Conservation (phyloP, 768 basidiomycete genomes). For the Hortiboletus flavorubellus region DNA sequence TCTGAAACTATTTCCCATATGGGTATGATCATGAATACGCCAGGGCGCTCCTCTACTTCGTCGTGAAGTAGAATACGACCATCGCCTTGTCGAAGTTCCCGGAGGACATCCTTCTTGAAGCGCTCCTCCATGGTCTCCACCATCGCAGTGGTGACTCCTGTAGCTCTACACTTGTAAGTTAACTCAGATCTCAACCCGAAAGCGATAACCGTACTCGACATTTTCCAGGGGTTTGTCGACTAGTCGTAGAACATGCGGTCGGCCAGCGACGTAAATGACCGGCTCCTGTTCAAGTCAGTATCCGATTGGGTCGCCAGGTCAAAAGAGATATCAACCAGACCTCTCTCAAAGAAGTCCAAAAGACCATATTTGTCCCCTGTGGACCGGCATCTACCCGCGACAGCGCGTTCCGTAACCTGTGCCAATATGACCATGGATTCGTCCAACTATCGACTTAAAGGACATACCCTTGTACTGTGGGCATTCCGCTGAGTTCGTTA, state of each 20-base stretch:
- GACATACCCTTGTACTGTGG: slow-evolving; percentile 71
- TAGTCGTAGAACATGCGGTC: slow-evolving; percentile 87
- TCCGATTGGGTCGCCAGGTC: background rate
- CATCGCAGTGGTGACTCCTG: slow-evolving; percentile 84
- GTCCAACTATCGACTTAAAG: background rate
- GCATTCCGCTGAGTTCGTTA: slow-evolving; percentile 74
- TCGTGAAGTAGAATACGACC: slow-evolving; percentile 92
- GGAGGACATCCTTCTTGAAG: slow-evolving; percentile 84
- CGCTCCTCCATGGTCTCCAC: slow-evolving; percentile 90
- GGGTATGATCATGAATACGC: slow-evolving; percentile 86
- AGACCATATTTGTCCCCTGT: slow-evolving; percentile 68
- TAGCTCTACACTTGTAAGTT: slow-evolving; percentile 54
- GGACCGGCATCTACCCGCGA: slow-evolving; percentile 77
- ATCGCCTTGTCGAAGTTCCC: slow-evolving; percentile 63
- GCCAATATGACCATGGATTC: background rate
- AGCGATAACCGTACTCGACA: slow-evolving; percentile 64
- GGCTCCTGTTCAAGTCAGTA: slow-evolving; percentile 60
- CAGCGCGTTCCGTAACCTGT: slow-evolving; percentile 74
- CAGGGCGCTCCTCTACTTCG: slow-evolving; percentile 91
- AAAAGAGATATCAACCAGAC: slow-evolving; percentile 37
- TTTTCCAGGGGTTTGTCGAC: slow-evolving; percentile 89
- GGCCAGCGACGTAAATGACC: slow-evolving; percentile 83
- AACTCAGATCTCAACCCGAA: background rate
- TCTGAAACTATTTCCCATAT: slow-evolving; percentile 89
- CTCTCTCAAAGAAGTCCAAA: slow-evolving; percentile 96